Percentiles rank a stretch among this genome's conserved stretches.
Evolutionary conservation across 169 alveolate genomes (phyloP).

Genomic region (Plasmodium fragile): DNA sequence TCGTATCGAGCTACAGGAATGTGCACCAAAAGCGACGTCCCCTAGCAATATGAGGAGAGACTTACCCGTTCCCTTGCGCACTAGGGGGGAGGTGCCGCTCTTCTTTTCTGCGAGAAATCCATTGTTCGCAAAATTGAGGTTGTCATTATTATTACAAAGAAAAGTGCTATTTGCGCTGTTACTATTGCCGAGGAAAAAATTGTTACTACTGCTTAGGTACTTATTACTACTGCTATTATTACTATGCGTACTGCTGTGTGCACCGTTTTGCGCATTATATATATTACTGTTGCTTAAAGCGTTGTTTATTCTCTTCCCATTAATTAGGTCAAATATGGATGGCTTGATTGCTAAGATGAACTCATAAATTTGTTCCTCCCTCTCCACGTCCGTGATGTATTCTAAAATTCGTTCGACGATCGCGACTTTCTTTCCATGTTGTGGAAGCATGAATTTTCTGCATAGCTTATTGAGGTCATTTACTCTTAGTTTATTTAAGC

Average conservation of each 20-base stretch:
- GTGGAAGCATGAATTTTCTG: constrained; percentile 58
- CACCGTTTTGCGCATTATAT: background rate
- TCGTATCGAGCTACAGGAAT: background rate
- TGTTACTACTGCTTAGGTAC: constrained; percentile 2
- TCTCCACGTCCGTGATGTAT: constrained; percentile 61
- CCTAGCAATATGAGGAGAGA: background rate
- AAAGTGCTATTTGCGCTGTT: background rate
- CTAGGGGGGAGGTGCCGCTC: background rate
- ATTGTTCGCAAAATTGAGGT: background rate
- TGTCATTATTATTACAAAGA: constrained; percentile 16
- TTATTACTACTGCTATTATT: constrained; percentile 4
- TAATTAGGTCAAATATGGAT: constrained; percentile 42
- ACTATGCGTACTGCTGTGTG: background rate
- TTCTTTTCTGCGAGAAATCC: constrained; percentile 23
- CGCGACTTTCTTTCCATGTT: constrained; percentile 69
- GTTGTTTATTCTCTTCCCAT: constrained; percentile 24
- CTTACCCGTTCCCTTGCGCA: constrained; percentile 63
- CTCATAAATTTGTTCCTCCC: constrained; percentile 70
- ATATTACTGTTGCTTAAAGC: background rate
- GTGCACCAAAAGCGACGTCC: no score
- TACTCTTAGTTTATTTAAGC: constrained; percentile 74
- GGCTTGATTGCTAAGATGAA: constrained; percentile 58
- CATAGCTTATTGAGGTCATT: constrained; percentile 72
- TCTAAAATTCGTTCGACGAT: constrained; percentile 72
- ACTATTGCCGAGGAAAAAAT: background rate